phyloP scores from a whole-genome alignment of 2,329 filamentous ascomycete species.

The Trichoderma oligosporum region DNA sequence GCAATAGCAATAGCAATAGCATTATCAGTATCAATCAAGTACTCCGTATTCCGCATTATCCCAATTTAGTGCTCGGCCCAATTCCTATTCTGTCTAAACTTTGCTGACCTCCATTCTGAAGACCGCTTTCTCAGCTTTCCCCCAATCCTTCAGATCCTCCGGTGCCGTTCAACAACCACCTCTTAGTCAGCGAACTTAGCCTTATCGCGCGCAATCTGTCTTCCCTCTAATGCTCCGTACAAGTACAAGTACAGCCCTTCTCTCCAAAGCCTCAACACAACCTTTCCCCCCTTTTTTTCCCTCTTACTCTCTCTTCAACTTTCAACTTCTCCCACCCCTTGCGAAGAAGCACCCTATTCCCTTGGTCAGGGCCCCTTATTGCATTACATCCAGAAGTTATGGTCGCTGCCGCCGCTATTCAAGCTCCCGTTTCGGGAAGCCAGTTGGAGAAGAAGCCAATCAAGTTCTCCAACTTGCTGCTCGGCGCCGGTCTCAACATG shows the following conservation, averaged over 20 bases:
- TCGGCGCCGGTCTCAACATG: slow-evolving; percentile 91
- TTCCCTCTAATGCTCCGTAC: not conserved
- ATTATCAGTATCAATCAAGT: too few relatives aligned
- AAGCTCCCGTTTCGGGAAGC: slow-evolving; percentile 45
- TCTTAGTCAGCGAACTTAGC: slow-evolving; percentile 15
- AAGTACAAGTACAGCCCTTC: slow-evolving; percentile 9
- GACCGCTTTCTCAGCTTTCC: not conserved
- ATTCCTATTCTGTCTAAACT: not conserved
- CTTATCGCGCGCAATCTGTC: slow-evolving; percentile 15
- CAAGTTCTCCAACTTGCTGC: slow-evolving; percentile 98
- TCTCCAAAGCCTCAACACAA: slow-evolving; percentile 5
- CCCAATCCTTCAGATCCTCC: not conserved
- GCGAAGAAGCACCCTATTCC: slow-evolving; percentile 88
- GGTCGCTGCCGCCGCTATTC: slow-evolving; percentile 55
- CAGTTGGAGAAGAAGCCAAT: slow-evolving; percentile 96
- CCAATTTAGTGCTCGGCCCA: slow-evolving; percentile 12
- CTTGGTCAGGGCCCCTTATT: slow-evolving; percentile 91
- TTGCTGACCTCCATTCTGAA: slow-evolving; percentile 14
- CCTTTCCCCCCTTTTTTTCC: not conserved
- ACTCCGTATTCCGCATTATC: not conserved
- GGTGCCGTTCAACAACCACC: slow-evolving; percentile 2
- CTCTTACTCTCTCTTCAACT: not conserved
- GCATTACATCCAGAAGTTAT: slow-evolving; percentile 55
- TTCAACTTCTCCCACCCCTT: slow-evolving; percentile 25
- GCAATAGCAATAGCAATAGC: too few relatives aligned